phyloP scores from a whole-genome alignment of 805 yeast species.

The Lipomyces kockii region DNA sequence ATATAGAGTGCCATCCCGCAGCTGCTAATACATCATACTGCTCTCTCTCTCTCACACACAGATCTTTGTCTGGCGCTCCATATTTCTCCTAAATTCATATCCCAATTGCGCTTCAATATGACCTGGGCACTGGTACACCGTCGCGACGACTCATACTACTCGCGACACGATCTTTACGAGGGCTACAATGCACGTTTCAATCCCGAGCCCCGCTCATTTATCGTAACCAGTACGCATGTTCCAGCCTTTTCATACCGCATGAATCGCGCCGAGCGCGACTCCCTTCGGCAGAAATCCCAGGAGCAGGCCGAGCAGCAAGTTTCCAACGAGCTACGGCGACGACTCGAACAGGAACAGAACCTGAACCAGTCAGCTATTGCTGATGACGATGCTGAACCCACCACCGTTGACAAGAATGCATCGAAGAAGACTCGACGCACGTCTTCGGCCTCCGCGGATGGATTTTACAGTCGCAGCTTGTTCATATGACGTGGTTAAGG shows the following conservation, averaged over 20 bases:
- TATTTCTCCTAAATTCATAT: background rate
- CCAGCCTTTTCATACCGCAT: constrained; percentile 29
- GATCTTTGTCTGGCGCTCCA: no score
- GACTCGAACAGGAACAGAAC: constrained; percentile 10
- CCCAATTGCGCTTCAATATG: constrained; percentile 9
- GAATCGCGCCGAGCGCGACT: constrained; percentile 20
- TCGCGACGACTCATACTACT: constrained; percentile 26
- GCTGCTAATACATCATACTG: no score
- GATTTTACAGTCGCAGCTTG: constrained; percentile 23
- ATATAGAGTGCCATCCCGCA: no score
- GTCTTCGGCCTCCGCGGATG: constrained; percentile 18
- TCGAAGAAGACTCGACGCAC: constrained; percentile 20
- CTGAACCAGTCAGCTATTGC: constrained; percentile 7
- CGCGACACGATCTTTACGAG: constrained; percentile 25
- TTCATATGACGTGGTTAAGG: background rate
- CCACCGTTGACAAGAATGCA: background rate
- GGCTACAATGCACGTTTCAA: constrained; percentile 26
- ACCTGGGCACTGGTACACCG: constrained; percentile 22
- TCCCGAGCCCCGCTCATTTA: constrained; percentile 16
- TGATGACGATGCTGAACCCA: constrained; percentile 3
- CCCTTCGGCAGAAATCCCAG: constrained; percentile 19
- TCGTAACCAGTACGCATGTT: constrained; percentile 2
- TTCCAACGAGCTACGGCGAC: constrained; percentile 12
- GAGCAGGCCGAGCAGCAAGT: constrained; percentile 11
- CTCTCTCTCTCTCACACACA: no score